Base-by-base conservation (phyloP, 805 yeast genomes). In the Ogataea kodamae region DNA sequence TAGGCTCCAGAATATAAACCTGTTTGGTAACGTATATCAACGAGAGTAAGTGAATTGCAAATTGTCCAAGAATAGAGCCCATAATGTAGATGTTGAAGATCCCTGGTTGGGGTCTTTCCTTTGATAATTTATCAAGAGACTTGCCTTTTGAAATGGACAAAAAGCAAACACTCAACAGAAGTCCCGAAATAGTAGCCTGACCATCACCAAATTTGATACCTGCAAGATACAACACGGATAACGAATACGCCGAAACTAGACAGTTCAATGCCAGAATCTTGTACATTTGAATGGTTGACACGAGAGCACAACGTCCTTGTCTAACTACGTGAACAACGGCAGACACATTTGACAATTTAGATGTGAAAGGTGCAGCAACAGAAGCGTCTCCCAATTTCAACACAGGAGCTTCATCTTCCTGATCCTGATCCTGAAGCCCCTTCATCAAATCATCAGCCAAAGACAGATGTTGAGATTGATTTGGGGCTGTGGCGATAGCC, bases 201-300 rank as follows among this genome's bases (percentile, higher is more conserved):
- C 87, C 94, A 63, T 92, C 98, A 52, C 98, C 97, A 60, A 90
- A 87, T 64, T 92, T 92, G 54, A 92, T 94, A 64, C 98, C 98
- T 9, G 97, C 97, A 52, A 92, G 70, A 61, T 85, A 92, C 56
- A 92, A 75, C 23, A 92, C 96, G 25, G 96, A 85, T 52, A 90
- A 70, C 2, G 97, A 88, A 61, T 92, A 92, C 19, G 98, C 98
- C 48, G 95, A 81, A 63, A 92, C 88, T 68, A 92, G 72, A 75
- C 97, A 92, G 63, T 92, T 92, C 67, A 92, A 73, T 0, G 98
- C 98, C 57, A 92, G 68, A 54, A 92, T 92, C 68, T 92, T 92
- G 74, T 92, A 92, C 98, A 92, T 92, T 67, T 92, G 98, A 57
- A 92, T 89, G 6, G 98, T 92, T 11, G 96, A 86, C 27, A 92